Base-by-base conservation (phyloP, 345 rosid genomes). In the Jatropha curcas region DNA sequence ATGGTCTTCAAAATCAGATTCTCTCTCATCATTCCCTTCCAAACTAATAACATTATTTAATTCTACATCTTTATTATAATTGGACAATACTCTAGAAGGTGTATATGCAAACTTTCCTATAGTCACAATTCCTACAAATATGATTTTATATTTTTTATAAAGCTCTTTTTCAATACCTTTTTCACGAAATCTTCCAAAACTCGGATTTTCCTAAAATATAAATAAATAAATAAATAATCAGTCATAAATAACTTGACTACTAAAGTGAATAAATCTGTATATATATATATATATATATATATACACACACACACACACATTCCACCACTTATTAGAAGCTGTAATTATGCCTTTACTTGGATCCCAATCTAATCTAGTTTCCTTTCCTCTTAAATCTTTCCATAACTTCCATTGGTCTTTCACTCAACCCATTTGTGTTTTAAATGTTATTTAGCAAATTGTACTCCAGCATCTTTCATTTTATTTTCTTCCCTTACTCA, bases 351-450 rank as follows among this genome's bases (percentile, higher is more conserved):
- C 37, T 20, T 66, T 66, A 30, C 19, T 52, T 48, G 59, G 71
- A 67, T 67, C 59, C 19, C 71, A 67, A 51, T 10, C 46, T 11
- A 67, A n/a, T 33, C 59, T 4, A 4, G 71, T 67, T 52, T 67
- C 43, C 14, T 67, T 34, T n/a, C n/a, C n/a, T n/a, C n/a, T n/a
- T n/a, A 67, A 12, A 7, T 50, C 43, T 3, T 33, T 67, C 59
- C 59, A 67, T 28, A 67, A 48, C 13, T 50, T 67, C 58, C 59
- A 50, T 14, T 50, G 59, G 0, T n/a, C 39, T 33, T 52, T 67
- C 43, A 67, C 28, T 37, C 71, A 67, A 50, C 39, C 43, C 71
- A 67, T 52, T 67, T 67, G 13, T 30, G 43, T 50, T 30, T 67
- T 24, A 67, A 5, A 7, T 50, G 43, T 11, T 50, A 16, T 52